Conservation (phyloP, 805 yeast genomes). For the Millerago galiae region DNA sequence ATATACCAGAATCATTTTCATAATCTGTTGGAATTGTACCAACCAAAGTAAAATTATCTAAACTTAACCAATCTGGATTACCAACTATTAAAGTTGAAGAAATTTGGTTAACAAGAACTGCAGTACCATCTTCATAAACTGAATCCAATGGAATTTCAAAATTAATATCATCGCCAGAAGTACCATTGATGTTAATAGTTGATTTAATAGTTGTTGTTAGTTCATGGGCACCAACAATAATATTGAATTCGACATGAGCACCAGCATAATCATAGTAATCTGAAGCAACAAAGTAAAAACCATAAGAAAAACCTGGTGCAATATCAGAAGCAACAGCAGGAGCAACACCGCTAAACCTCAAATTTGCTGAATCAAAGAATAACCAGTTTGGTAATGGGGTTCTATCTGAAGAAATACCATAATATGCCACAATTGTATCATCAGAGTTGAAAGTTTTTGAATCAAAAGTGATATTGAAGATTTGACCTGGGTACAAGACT, state of each 20-base stretch:
- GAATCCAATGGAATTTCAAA: slow-evolving; percentile 55
- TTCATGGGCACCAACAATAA: slow-evolving; percentile 85
- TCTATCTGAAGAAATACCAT: slow-evolving; percentile 75
- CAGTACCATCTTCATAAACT: slow-evolving; percentile 57
- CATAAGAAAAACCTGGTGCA: slow-evolving; percentile 78
- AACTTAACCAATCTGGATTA: slow-evolving; percentile 56
- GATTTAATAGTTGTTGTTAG: slow-evolving; percentile 60
- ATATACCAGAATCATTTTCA: slow-evolving; percentile 19
- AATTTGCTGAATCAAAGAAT: slow-evolving; percentile 49
- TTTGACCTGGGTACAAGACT: slow-evolving; percentile 63
- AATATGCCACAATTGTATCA: slow-evolving; percentile 54
- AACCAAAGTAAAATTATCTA: slow-evolving; percentile 37
- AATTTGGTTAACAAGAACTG: slow-evolving; percentile 45
- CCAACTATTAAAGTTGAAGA: slow-evolving; percentile 40
- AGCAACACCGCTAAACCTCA: slow-evolving; percentile 79
- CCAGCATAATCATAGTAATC: slow-evolving; percentile 73
- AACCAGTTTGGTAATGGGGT: slow-evolving; percentile 93
- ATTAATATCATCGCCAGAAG: slow-evolving; percentile 48
- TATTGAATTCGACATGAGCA: slow-evolving; percentile 58
- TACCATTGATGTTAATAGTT: slow-evolving; percentile 57
- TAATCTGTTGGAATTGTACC: slow-evolving; percentile 52
- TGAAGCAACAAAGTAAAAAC: slow-evolving; percentile 69
- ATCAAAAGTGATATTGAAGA: slow-evolving; percentile 61
- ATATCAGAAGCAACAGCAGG: slow-evolving; percentile 80
- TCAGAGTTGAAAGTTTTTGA: slow-evolving; percentile 51